Percentiles rank a stretch among this genome's conserved stretches.
Conservation (phyloP, 805 yeast genomes). For the Metschnikowia kofuensis region DNA sequence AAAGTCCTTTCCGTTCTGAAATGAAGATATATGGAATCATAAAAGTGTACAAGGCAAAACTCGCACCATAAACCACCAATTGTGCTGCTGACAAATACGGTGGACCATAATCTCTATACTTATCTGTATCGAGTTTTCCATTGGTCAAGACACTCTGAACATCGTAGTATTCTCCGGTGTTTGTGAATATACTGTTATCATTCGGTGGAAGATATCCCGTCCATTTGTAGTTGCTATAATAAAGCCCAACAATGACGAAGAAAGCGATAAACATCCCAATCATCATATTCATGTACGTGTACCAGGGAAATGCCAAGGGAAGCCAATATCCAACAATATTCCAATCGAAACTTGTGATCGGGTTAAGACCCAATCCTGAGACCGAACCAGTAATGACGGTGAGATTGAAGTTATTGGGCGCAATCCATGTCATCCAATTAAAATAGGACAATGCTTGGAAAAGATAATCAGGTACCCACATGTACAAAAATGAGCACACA, state of each 20-base stretch:
- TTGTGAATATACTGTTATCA: slow-evolving; percentile 7
- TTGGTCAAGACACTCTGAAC: slow-evolving; percentile 1
- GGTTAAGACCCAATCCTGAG: slow-evolving; percentile 62
- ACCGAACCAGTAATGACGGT: slow-evolving; percentile 62
- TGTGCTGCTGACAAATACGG: slow-evolving; percentile 31
- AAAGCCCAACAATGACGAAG: slow-evolving; percentile 51
- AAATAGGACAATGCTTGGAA: slow-evolving; percentile 57
- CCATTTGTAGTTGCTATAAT: slow-evolving; percentile 55
- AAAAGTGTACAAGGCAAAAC: slow-evolving; percentile 28
- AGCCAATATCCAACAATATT: slow-evolving; percentile 45
- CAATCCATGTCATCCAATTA: slow-evolving; percentile 65
- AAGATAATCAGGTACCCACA: slow-evolving; percentile 31
- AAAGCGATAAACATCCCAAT: slow-evolving; percentile 39
- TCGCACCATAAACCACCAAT: slow-evolving; percentile 27
- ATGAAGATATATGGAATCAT: slow-evolving; percentile 12
- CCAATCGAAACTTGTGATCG: slow-evolving; percentile 66
- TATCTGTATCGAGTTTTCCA: slow-evolving; percentile 14
- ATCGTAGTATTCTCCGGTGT: slow-evolving; percentile 6
- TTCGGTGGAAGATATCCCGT: slow-evolving; percentile 47
- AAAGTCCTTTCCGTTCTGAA: slow-evolving; percentile 4
- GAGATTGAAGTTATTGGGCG: slow-evolving; percentile 51
- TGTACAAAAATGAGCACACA: neutral
- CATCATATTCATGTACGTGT: slow-evolving; percentile 9
- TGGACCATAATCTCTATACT: slow-evolving; percentile 25
- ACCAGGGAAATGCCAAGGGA: slow-evolving; percentile 5